Evolutionary conservation across 805 yeast genomes (phyloP), one percentile per base, ranked within the genome.

Genomic region (Metschnikowia vanudenii): DNA sequence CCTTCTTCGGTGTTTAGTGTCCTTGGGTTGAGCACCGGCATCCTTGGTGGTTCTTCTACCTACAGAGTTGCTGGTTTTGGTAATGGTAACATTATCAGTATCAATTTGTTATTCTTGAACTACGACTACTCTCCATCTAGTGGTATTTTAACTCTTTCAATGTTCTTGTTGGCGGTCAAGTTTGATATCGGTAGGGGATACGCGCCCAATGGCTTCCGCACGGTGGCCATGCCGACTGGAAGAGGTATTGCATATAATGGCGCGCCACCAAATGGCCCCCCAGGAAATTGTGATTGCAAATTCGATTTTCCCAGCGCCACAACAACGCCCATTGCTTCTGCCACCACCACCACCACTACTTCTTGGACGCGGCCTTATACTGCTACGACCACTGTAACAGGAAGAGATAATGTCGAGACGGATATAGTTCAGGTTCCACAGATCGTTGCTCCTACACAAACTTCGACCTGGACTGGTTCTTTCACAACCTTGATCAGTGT

Each of bases 21-120:
- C 7, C 20, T 33, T 37, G 47, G 47, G 3, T 38, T 47, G 43
- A 29, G 31, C 37, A 22, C 22, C 11, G 26, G 28, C 1, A 13
- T 14, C 31, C 11, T 5, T 35, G 3, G n/a, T n/a, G n/a, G n/a
- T n/a, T 22, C 9, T 29, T 46, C 48, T 3, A 41, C 46, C 8
- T 38, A 39, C 18, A 39, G 7, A 5, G 51, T 50, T 5, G 45
- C 45, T 4, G 54, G 54, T 5, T 51, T 51, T 20, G 54, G 54
- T 17, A 34, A 37, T n/a, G 44, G 47, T 10, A 51, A 51, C 22
- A 29, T 11, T n/a, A 51, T 51, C 33, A 33, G 20, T 12, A 13
- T 44, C 43, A 26, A 36, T 28, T 19, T 34, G 11, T n/a, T 31
- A 10, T 51, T 41, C 46, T 14, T 37, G 2, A 35, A 39, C 14